Evolutionary conservation across 2,329 filamentous ascomycete species (phyloP), one percentile per base, ranked within the genome.

Genomic region (Pseudogymnoascus sp.): DNA sequence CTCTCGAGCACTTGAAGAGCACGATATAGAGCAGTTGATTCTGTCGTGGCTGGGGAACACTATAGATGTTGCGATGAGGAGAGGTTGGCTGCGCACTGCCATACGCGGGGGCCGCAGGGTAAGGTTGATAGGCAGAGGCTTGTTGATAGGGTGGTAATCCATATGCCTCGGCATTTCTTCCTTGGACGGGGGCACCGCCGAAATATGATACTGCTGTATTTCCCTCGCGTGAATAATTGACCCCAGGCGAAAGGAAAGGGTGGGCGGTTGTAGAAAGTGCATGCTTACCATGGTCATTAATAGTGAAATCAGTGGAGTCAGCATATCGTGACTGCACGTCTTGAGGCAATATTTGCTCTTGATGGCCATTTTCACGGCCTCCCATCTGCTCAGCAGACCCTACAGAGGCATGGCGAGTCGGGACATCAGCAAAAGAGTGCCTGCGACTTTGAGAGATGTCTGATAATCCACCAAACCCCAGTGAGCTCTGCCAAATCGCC

Each of bases 1-100:
- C 92, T 65, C 94, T 85, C 36, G 91, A 91, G 73, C 92, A 97
- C 75, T 99, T 99, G 84, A 99, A 99, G 5, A 93, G 85, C 14
- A 99, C 93, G 61, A 99, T 88, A 73, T 93, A 93, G 7, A 96
- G 81, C 6, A 87, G 80, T 72, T 91, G 88, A 66, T 85, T 88
- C 68, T 84, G 82, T 58, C 83, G 83, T 38, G 81, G 83, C 70
- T 84, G 85, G 33, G 79, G 77, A 72, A 86, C 80, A 59, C 80
- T 80, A 68, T 87, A 88, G 72, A 85, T 80, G 69, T 77, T 82
- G 59, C 84, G 80, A 70, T 86, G 84, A 5, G 85, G 85, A 12
- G 85, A 88, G 7, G 82, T 75, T 2, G 84, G 77, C 19, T 84
- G 79, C 61, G 60, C 69, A 58, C 63, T 66, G 35, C 65, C 60